phyloP scores from a whole-genome alignment of 2,329 filamentous ascomycete genomes.

The Venturia oleaginea region DNA sequence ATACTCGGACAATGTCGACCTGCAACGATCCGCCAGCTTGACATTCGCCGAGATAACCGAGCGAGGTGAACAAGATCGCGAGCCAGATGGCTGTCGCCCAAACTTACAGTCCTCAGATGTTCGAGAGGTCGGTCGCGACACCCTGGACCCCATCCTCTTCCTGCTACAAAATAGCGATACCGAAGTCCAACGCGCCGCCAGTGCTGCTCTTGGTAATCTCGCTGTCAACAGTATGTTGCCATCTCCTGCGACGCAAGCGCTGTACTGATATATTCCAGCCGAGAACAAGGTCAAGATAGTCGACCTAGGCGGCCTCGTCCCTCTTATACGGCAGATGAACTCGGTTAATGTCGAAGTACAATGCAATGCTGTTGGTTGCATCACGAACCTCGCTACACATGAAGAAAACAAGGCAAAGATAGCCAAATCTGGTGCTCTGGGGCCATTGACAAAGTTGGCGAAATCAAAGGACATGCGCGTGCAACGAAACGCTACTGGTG shows the following conservation, averaged over 20 bases:
- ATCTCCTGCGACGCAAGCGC: constrained; percentile 8
- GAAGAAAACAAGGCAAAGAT: constrained; percentile 99
- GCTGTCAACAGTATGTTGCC: constrained; percentile 76
- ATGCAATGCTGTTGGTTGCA: constrained; percentile 97
- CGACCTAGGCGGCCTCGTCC: constrained; percentile 76
- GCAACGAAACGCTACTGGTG: constrained; percentile 92
- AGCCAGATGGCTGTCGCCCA: neutral
- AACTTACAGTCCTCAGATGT: constrained; percentile 57
- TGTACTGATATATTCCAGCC: constrained; percentile 51
- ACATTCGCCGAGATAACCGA: constrained; percentile 99
- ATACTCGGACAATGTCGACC: constrained; percentile 96
- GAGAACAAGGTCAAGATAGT: constrained; percentile 98
- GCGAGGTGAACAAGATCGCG: constrained; percentile 56
- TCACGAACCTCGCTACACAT: constrained; percentile 94
- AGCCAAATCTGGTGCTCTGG: constrained; percentile 84
- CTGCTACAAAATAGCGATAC: constrained; percentile 92
- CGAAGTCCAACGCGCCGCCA: constrained; percentile 92
- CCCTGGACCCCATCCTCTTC: constrained; percentile 90
- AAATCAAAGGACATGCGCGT: constrained; percentile 99
- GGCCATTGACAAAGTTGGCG: constrained; percentile 80
- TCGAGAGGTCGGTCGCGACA: constrained; percentile 87
- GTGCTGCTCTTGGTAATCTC: constrained; percentile 88
- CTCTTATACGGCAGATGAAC: constrained; percentile 96
- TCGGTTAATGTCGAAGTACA: constrained; percentile 97
- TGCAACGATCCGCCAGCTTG: constrained; percentile 92